Evolutionary conservation across 805 yeast species (phyloP).

Genomic region (Starmerella vaccinii): DNA sequence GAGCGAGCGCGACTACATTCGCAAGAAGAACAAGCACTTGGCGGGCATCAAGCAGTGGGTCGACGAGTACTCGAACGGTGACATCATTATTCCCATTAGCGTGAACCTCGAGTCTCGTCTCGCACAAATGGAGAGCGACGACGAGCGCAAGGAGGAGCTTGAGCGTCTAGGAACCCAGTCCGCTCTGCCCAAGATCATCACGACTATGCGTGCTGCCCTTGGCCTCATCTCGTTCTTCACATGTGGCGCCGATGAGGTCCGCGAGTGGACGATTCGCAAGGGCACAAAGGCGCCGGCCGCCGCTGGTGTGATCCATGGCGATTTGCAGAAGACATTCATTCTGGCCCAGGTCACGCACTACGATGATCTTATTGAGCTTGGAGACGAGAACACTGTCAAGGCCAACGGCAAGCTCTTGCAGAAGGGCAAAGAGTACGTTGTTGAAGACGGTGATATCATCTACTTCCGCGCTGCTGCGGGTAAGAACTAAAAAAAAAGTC

Average conservation of each 20-base stretch:
- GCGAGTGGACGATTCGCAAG: conserved; percentile 94
- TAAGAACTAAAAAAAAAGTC: conserved; percentile 45
- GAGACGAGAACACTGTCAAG: conserved; percentile 73
- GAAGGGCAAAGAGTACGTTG: conserved; percentile 91
- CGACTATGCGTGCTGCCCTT: conserved; percentile 75
- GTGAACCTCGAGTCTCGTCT: conserved; percentile 87
- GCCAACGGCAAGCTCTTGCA: conserved; percentile 80
- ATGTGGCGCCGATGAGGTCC: conserved; percentile 89
- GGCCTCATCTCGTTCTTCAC: conserved; percentile 91
- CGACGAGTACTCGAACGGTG: conserved; percentile 77
- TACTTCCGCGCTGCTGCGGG: conserved; percentile 93
- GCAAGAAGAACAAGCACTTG: conserved; percentile 82
- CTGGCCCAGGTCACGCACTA: conserved; percentile 87
- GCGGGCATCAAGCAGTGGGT: conserved; percentile 83
- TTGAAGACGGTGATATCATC: conserved; percentile 89
- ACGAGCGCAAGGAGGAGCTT: conserved; percentile 66
- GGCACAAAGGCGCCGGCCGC: conserved; percentile 97
- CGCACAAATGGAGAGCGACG: conserved; percentile 77
- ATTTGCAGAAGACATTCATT: conserved; percentile 87
- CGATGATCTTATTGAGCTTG: conserved; percentile 60
- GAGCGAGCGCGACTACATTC: conserved; percentile 76
- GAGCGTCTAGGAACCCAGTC: conserved; percentile 62
- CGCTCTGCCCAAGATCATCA: conserved; percentile 77
- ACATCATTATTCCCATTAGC: conserved; percentile 81
- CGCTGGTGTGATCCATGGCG: conserved; percentile 96